Evolutionary conservation across 176 grass and related monocot genomes (phyloP).

Genomic region (Ampelocalamus luodianensis): DNA sequence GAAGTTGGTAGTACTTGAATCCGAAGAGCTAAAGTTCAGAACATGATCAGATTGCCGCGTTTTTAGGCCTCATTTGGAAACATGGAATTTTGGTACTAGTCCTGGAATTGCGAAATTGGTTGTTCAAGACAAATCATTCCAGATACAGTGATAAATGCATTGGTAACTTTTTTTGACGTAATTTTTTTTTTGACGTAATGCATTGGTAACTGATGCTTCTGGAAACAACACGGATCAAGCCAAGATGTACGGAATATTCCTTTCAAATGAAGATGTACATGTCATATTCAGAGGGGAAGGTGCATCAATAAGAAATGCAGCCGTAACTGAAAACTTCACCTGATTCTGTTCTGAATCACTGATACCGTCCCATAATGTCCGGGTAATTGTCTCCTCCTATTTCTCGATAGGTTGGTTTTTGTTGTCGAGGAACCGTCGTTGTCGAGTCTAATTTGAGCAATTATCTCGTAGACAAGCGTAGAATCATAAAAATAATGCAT

Average conservation of each 20-base stretch:
- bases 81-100: not conserved
- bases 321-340: not conserved
- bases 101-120: not conserved
- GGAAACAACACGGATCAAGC: not conserved
- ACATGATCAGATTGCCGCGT: not conserved
- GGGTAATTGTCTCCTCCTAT: too few species aligned
- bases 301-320: not conserved
- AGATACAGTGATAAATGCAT: not conserved
- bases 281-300: not conserved
- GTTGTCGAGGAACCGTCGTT: too few species aligned
- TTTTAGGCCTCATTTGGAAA: not conserved
- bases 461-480: too few species aligned
- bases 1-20: not conserved
- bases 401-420: too few species aligned
- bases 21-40: too few species aligned
- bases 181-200: too few species aligned
- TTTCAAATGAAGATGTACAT: too few species aligned
- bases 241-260: not conserved
- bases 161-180: too few species aligned
- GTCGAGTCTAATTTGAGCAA: too few species aligned
- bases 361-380: not conserved
- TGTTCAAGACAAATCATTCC: too few species aligned
- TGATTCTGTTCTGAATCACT: not conserved
- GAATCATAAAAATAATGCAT: too few species aligned
- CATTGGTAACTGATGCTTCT: not conserved